Evolutionary conservation across 2,329 filamentous ascomycete genomes (phyloP).

Genomic region (Colletotrichum sp.): DNA sequence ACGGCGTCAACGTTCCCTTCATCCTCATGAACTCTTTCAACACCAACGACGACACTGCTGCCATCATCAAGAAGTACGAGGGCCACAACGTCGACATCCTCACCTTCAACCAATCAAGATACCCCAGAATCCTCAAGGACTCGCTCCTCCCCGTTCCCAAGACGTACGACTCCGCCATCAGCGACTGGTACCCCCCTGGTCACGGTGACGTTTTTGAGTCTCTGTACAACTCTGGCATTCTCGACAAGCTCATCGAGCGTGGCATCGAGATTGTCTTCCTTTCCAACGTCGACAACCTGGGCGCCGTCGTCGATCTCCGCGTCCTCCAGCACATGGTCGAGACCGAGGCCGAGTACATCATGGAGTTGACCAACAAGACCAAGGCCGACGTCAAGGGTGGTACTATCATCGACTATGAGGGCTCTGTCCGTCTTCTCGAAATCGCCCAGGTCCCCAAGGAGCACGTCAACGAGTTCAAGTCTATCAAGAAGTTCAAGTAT

Average conservation of each 20-base stretch:
- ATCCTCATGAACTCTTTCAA: conserved; percentile 99
- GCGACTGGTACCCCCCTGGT: conserved; percentile 98
- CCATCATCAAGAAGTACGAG: conserved; percentile 99
- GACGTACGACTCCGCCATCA: conserved; percentile 82
- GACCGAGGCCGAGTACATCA: conserved; percentile 97
- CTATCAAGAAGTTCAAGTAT: conserved; percentile 99
- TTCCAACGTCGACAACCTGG: conserved; percentile 98
- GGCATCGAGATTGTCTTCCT: conserved; percentile 98
- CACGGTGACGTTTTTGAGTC: conserved; percentile 99
- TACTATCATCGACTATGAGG: conserved; percentile 99
- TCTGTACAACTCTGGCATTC: conserved; percentile 97
- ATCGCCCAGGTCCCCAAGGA: conserved; percentile 99
- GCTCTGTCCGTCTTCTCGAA: conserved; percentile 93
- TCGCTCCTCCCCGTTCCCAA: conserved; percentile 96
- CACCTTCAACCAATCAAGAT: conserved; percentile 98
- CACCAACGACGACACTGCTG: conserved; percentile 96
- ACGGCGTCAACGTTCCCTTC: conserved; percentile 96
- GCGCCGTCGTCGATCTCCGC: conserved; percentile 95
- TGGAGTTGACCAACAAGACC: conserved; percentile 99
- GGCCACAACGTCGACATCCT: conserved; percentile 99
- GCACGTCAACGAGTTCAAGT: conserved; percentile 99
- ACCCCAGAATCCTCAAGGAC: conserved; percentile 98
- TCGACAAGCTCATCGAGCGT: conserved; percentile 93
- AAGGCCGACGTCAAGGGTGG: conserved; percentile 99
- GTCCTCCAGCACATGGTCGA: conserved; percentile 99